Conservation (phyloP, 2,329 filamentous ascomycete genomes). For the Fusarium sp. region DNA sequence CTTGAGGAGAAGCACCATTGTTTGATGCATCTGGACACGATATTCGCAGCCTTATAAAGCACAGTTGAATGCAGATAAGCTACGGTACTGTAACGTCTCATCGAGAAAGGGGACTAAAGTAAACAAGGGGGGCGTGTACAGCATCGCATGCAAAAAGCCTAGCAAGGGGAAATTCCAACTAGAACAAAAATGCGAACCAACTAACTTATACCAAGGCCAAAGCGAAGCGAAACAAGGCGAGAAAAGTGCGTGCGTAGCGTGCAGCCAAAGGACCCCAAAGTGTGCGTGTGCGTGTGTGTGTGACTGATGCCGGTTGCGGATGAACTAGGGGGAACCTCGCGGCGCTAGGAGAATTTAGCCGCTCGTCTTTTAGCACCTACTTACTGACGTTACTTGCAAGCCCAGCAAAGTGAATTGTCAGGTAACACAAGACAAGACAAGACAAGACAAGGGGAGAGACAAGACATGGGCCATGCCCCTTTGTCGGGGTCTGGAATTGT, state of each 20-base stretch:
- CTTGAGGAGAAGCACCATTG: not conserved
- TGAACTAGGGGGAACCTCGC: constrained; percentile 37
- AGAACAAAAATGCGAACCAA: constrained; percentile 23
- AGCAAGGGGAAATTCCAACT: constrained; percentile 8
- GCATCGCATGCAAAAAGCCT: not conserved
- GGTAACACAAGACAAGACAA: constrained; percentile 7
- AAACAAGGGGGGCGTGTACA: constrained; percentile 35
- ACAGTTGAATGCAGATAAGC: constrained; percentile 15
- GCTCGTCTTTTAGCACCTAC: constrained; percentile 7
- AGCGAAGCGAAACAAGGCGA: constrained; percentile 13
- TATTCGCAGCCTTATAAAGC: not conserved
- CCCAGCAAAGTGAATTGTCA: not conserved
- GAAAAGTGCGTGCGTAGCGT: constrained; percentile 23
- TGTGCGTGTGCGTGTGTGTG: constrained; percentile 41
- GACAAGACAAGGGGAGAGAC: not conserved
- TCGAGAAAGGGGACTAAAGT: constrained; percentile 5
- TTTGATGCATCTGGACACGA: not conserved
- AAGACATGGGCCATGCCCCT: not conserved
- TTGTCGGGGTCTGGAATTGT: not conserved
- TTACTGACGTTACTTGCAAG: not conserved
- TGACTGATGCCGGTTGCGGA: constrained; percentile 41
- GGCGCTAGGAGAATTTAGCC: constrained; percentile 45
- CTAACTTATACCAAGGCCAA: constrained; percentile 26
- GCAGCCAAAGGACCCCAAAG: constrained; percentile 4
- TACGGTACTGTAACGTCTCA: constrained; percentile 24